Base-by-base conservation (phyloP, 73 alveolate genomes). In the Effrenium voratum region DNA sequence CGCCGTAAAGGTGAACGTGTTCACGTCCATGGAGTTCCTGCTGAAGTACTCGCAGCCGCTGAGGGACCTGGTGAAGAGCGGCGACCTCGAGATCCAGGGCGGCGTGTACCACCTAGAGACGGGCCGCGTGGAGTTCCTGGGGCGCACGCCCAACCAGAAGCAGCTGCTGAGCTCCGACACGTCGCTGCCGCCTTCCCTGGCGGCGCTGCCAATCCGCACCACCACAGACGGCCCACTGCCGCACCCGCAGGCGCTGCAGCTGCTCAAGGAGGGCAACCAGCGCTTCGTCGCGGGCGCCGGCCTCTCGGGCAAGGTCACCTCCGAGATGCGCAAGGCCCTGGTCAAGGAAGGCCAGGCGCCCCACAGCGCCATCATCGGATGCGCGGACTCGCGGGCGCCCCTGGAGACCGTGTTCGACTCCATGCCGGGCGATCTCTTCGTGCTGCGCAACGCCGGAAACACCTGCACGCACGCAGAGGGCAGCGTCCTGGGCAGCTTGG, bases 311-410 rank as follows among this genome's bases (percentile, higher is more conserved):
- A 44, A n/a, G 32, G 15, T 80, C 44, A 86, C 76, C 63, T 24
- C 76, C 5, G 43, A 32, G 44, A 86, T 86, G 94, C 36, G 81
- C 66, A 86, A 57, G 82, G 94, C 94, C 66, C 44, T 86, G 80
- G 94, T 86, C 34, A 86, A 86, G 94, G 76, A 60, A 60, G 94
- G 94, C 22, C 94, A 86, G 81, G 94, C 94, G 40, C 94, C 94
- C 13, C 75, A 47, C 80, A 55, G 82, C 24, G 94, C 94, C 46
- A 86, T 86, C 63, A 41, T 86, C 8, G 94, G 94, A 81, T 90
- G 97, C 86, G 84, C 97, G 19, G 97, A 90, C 44, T 90, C 97
- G 32, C 97, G 97, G 6, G 97, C 86, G 0, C 97, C 97, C 10
- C 5, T 90, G 41, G 97, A 90, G 52, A 63, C 86, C 26, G 55